A percentile compares a stretch with the other conserved stretches of the same genome.
Conservation (phyloP, 169 alveolate genomes). For the Babesia sp. region DNA sequence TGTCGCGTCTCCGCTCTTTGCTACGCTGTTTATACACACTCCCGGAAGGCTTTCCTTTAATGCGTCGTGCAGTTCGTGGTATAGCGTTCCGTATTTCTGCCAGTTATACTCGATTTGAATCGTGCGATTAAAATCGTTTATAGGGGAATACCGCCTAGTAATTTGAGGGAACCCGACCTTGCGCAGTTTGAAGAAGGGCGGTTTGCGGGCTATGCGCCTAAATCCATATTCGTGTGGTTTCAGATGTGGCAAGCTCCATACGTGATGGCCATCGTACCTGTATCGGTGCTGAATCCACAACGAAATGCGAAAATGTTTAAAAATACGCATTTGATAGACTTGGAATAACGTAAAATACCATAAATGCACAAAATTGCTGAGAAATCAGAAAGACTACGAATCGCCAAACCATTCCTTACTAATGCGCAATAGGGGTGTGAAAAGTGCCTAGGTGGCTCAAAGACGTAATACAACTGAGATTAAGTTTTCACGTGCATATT, state of each 20-base stretch:
- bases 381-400: neutral
- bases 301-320: neutral
- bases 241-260: conserved; percentile 59
- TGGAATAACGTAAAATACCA: neutral
- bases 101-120: conserved; percentile 51
- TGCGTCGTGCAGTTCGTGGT: conserved; percentile 47
- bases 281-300: neutral
- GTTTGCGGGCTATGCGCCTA: conserved; percentile 63
- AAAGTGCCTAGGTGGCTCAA: neutral
- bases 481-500: too few relatives aligned
- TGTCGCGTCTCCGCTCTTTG: conserved; percentile 4
- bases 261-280: conserved; percentile 62
- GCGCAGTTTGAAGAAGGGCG: conserved; percentile 63
- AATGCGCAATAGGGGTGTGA: neutral
- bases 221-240: conserved; percentile 63
- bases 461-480: neutral
- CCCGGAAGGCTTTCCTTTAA: conserved; percentile 33
- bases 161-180: conserved; percentile 34
- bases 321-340: too few relatives aligned
- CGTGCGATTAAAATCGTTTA: conserved; percentile 26
- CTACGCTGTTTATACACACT: neutral
- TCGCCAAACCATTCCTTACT: neutral
- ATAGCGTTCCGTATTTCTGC: conserved; percentile 19
- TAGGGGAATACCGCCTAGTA: neutral
- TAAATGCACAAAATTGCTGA: neutral